Evolutionary conservation across 768 basidiomycete species (phyloP), one percentile per base, ranked within the genome.

Genomic region (Xerocomus spinulosus): DNA sequence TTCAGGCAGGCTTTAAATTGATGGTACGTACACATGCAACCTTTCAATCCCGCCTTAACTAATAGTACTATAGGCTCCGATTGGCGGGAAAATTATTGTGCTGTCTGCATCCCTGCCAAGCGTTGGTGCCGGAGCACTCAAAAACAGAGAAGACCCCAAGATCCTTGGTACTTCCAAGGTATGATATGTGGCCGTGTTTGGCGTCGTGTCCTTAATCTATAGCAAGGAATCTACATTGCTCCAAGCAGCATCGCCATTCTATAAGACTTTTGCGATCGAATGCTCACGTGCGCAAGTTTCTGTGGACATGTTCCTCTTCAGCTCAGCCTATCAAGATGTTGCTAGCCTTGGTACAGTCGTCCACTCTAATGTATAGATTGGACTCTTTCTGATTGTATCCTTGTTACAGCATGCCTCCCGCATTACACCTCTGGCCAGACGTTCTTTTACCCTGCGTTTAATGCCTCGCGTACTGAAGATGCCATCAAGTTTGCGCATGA

Each of bases 301-400:
- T 0, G 95, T 98, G 49, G 95, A 98, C 66, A 97, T 99, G 95
- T 98, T 98, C 84, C 75, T 99, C 49, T 98, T 97, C 74, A 90
- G 90, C 55, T 77, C 92, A 8, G 75, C 77, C 17, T 99, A 98
- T 64, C 93, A 94, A 57, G 96, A 98, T 69, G 92, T 98, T 36
- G 92, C 96, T 1, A 92, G 84, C 50, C 77, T 99, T 15, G 86
- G 92, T 91, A 62, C 53, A 42, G 24, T 20, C 4, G 15, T 48
- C 9, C 4, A 45, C 7, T 21, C 2, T 48, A 6, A 33, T 13
- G 9, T 30, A 25, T 9, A 23, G 25, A 20, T 3, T 5, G 4
- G 23, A 28, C 38, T 18, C 24, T 45, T 26, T 23, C 18, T 32
- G 25, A 18, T 32, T 29, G n/a, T 39, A 58, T 23, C 26, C 17